A percentile compares a stretch with the other conserved stretches of the same genome.
These are phyloP conservation scores for Mariannaea sp. DNA, from an alignment of 2,329 filamentous ascomycete genomes.

Conservation along the genomic window DNA sequence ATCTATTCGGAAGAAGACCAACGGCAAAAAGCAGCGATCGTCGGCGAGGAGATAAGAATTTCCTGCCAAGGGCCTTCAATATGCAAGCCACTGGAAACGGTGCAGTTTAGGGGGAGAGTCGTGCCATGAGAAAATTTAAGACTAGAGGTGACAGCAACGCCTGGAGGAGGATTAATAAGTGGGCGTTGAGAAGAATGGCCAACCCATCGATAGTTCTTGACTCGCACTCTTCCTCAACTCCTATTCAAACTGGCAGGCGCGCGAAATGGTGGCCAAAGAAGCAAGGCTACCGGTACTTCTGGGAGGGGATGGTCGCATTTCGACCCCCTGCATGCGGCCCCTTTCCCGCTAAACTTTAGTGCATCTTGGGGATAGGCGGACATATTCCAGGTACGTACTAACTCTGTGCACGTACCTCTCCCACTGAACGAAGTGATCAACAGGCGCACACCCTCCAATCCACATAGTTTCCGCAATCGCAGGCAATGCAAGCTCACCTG, in stretches of 20 bases:
- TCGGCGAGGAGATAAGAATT: constrained; percentile 10
- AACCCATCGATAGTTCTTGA: neutral
- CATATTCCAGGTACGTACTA: too few species aligned
- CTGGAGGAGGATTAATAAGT: neutral
- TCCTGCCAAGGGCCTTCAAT: neutral
- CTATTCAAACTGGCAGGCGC: constrained; percentile 11
- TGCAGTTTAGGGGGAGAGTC: neutral
- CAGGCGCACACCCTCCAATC: too few species aligned
- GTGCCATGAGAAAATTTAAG: constrained; percentile 11
- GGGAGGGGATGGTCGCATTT: too few species aligned
- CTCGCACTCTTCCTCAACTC: constrained; percentile 4
- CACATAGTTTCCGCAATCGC: too few species aligned
- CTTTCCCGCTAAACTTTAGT: constrained; percentile 35
- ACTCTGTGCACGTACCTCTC: too few species aligned
- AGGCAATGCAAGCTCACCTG: too few species aligned
- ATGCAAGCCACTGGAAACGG: neutral
- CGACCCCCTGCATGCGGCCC: constrained; percentile 35
- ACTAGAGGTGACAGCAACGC: constrained; percentile 8
- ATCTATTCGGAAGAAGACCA: constrained; percentile 26
- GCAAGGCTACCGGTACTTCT: constrained; percentile 6
- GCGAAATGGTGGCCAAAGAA: neutral
- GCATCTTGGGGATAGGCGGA: too few species aligned
- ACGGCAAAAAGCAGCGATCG: constrained; percentile 35
- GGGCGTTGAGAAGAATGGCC: neutral
- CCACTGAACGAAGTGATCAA: too few species aligned